Evolutionary conservation across 2,329 filamentous ascomycete species (phyloP), one percentile per base, ranked within the genome.

Genomic region (Xylariaceae sp.): DNA sequence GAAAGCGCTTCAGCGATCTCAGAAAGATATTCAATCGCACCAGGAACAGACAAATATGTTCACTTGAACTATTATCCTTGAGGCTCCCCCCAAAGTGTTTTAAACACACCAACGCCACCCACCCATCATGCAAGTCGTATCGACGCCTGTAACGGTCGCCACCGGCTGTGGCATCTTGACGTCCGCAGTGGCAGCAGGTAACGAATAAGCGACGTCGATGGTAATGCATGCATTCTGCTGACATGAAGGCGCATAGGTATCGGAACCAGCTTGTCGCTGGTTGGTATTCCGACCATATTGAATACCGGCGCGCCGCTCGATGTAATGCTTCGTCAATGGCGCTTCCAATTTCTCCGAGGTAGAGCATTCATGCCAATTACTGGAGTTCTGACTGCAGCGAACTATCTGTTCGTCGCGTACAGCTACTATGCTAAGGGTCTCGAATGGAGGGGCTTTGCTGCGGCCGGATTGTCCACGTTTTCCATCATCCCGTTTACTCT

Each of bases 391-490:
- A 59, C 62, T 32, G 63, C 56, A 5, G 32, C 65, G 45, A 64
- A 64, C 49, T 60, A 63, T 57, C 55, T 50, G 44, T 42, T 40
- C 29, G 52, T 64, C 18, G 63, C 65, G 3, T 65, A 67, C 40
- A 49, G 40, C 18, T 50, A 52, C 48, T 62, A 55, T 50, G 23
- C 52, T 12, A 50, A 47, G 16, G 64, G 57, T 2, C 52, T 64
- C 41, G 59, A 65, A 10, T 68, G 66, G 64, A 55, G 65, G 18
- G 65, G 66, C 1, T 65, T 64, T 46, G 66, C 64, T 49, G 60
- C 56, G 9, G 59, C 53, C 2, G 61, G 62, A n/a, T 51, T 46
- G 40, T 65, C 62, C 40, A 61, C 60, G 40, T 51, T 61, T 50
- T 65, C 59, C 52, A 55, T 62, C 23, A 44, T 65, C 44, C 66